These are phyloP conservation scores for Pezicula neosporulosa DNA, from an alignment of 2,329 filamentous ascomycete species.

Conservation along the genomic window DNA sequence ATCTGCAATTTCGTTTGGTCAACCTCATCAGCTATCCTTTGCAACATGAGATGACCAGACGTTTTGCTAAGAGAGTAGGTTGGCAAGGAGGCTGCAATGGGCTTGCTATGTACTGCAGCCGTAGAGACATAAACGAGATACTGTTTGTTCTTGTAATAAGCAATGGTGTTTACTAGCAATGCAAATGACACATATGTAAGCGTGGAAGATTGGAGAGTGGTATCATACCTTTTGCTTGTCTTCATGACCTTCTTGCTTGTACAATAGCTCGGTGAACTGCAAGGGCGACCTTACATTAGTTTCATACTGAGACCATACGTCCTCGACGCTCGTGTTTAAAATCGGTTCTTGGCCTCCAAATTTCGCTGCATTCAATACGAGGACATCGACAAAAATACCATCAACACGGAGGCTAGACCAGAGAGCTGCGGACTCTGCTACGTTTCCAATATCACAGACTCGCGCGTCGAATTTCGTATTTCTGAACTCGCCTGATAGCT, in stretches of 20 bases:
- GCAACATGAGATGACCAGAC: background rate
- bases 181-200: background rate
- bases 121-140: background rate
- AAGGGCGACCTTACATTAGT: background rate
- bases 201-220: background rate
- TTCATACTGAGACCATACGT: background rate
- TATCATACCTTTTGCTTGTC: background rate
- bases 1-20: slow-evolving; percentile 32
- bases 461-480: background rate
- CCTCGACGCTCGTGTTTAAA: background rate
- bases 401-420: background rate
- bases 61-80: background rate
- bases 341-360: slow-evolving; percentile 56
- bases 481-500: background rate
- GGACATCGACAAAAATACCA: slow-evolving; percentile 9
- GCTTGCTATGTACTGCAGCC: background rate
- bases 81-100: background rate
- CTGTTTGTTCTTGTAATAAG: background rate
- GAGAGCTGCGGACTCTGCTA: background rate
- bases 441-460: background rate
- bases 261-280: background rate
- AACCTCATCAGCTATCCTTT: slow-evolving; percentile 3
- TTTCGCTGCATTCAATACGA: slow-evolving; percentile 59
- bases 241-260: background rate
- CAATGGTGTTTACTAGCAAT: background rate